phyloP scores from a whole-genome alignment of 352 stramenopile species.

The Globisporangium paroecandrum region DNA sequence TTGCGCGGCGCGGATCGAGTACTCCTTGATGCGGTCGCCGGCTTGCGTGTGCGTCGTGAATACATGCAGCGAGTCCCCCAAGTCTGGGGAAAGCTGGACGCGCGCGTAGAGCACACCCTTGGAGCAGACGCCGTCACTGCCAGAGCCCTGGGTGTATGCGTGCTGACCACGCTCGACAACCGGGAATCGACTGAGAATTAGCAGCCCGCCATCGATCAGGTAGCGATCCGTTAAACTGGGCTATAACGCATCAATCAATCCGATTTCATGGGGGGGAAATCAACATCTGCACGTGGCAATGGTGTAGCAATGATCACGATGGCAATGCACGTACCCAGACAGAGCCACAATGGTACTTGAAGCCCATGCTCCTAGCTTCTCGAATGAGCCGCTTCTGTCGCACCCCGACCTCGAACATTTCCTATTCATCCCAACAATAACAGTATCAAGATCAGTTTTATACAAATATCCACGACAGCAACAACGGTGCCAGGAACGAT shows the following conservation, averaged over 20 bases:
- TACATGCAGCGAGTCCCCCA: constrained; percentile 72
- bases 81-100: constrained; percentile 65
- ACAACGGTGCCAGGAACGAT: not conserved
- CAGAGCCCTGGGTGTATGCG: constrained; percentile 49
- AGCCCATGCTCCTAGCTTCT: constrained; percentile 51
- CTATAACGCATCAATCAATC: constrained; percentile 1
- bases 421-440: constrained; percentile 23
- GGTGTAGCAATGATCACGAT: not conserved
- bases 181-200: constrained; percentile 82
- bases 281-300: not conserved
- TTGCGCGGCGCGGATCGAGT: constrained; percentile 54
- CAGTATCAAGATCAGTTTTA: not conserved
- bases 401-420: constrained; percentile 75
- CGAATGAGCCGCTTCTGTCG: constrained; percentile 56
- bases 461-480: not conserved
- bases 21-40: constrained; percentile 44
- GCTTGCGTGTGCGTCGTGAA: constrained; percentile 86
- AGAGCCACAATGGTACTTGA: constrained; percentile 72
- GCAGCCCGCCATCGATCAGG: constrained; percentile 70
- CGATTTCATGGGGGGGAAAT: not conserved
- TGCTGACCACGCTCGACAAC: constrained; percentile 69
- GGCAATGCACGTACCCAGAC: constrained; percentile 38
- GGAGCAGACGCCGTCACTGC: constrained; percentile 66
- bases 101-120: constrained; percentile 78
- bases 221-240: constrained; percentile 42